phyloP scores from a whole-genome alignment of 768 basidiomycete genomes.

The Amanita molliuscula region DNA sequence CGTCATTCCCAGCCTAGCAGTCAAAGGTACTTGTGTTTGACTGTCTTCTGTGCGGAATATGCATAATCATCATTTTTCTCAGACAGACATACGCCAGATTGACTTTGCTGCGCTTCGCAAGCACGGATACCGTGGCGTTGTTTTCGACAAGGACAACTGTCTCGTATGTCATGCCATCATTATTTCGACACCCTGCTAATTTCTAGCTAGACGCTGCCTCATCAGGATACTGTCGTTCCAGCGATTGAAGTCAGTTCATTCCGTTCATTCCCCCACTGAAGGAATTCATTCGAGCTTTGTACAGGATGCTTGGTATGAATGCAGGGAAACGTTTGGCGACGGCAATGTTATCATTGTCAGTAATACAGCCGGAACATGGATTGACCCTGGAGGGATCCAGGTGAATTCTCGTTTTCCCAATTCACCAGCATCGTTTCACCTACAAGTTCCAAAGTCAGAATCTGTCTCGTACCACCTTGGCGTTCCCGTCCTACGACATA shows the following conservation, averaged over 20 bases:
- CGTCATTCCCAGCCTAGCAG: slow-evolving; percentile 49
- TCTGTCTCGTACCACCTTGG: slow-evolving; percentile 68
- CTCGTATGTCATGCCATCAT: slow-evolving; percentile 40
- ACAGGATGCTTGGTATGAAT: slow-evolving; percentile 71
- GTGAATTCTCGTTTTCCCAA: slow-evolving; percentile 29
- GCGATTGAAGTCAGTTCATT: slow-evolving; percentile 50
- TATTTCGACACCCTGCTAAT: background rate
- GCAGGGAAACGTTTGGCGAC: slow-evolving; percentile 62
- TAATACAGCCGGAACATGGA: slow-evolving; percentile 83
- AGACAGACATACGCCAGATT: slow-evolving; percentile 80
- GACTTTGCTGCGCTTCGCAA: slow-evolving; percentile 63
- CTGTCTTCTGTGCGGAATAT: background rate
- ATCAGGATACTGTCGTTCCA: slow-evolving; percentile 66
- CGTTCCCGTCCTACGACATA: slow-evolving; percentile 77
- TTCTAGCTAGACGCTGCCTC: slow-evolving; percentile 62
- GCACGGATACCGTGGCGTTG: slow-evolving; percentile 79
- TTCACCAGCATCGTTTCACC: background rate
- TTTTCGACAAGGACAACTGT: slow-evolving; percentile 98
- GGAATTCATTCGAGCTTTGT: background rate
- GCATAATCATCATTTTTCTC: slow-evolving; percentile 14
- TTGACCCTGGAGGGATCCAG: slow-evolving; percentile 72
- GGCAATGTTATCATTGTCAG: slow-evolving; percentile 83
- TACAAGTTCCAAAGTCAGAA: slow-evolving; percentile 52
- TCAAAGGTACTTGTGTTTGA: slow-evolving; percentile 43
- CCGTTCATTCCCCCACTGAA: background rate